Conservation (phyloP, 805 yeast species). For the Pichia deserticola region DNA sequence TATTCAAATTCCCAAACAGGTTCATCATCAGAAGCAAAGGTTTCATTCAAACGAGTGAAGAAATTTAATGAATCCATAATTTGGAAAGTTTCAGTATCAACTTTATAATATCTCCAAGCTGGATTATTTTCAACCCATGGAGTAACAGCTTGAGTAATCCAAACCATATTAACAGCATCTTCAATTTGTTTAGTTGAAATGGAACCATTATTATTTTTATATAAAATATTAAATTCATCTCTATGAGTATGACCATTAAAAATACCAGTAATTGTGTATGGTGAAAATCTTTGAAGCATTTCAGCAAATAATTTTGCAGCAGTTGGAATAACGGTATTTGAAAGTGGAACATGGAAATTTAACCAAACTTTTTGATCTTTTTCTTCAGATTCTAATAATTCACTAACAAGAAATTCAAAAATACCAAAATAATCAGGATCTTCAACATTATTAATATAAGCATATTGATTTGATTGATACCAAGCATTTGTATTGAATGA, state of each 20-base stretch:
- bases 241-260: slow-evolving; percentile 68
- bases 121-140: slow-evolving; percentile 58
- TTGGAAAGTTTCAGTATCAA: slow-evolving; percentile 53
- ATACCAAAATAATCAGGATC: slow-evolving; percentile 59
- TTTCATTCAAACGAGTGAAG: slow-evolving; percentile 52
- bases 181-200: slow-evolving; percentile 29
- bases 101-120: slow-evolving; percentile 64
- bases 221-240: slow-evolving; percentile 58
- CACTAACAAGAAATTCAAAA: slow-evolving; percentile 52
- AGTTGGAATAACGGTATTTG: slow-evolving; percentile 53
- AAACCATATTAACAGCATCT: slow-evolving; percentile 47
- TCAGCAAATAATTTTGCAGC: slow-evolving; percentile 48
- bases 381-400: slow-evolving; percentile 50
- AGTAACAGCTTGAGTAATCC: slow-evolving; percentile 61
- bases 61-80: slow-evolving; percentile 54
- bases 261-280: slow-evolving; percentile 57
- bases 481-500: slow-evolving; percentile 62
- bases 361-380: slow-evolving; percentile 65
- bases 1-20: slow-evolving; percentile 60
- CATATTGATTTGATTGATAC: slow-evolving; percentile 56
- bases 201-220: slow-evolving; percentile 36
- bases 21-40: slow-evolving; percentile 48
- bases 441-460: slow-evolving; percentile 38
- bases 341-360: slow-evolving; percentile 58
- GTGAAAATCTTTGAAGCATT: slow-evolving; percentile 59